Evolutionary conservation across 2,329 filamentous ascomycete species (phyloP), one percentile per base, ranked within the genome.

Genomic region (Hymenoscyphus scutula): DNA sequence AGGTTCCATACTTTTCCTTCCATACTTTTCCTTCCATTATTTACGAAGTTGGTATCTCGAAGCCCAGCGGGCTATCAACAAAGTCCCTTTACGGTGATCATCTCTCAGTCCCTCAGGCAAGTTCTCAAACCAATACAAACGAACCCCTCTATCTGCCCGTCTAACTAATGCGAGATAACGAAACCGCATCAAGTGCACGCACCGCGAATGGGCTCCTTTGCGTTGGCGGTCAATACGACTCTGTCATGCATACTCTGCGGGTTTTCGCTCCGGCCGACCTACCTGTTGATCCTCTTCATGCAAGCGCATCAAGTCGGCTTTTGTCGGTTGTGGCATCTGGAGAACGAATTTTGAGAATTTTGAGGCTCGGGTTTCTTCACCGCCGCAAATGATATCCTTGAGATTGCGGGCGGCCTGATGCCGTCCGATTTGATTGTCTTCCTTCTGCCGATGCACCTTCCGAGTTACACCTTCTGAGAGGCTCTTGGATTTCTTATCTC

Each of bases 81-180:
- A 34, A 34, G 5, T 2, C 30, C 32, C 32, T 37, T 17, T 3
- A 37, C 34, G 17, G 13, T 19, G 7, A 51, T 51, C n/a, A 4
- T 11, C 7, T 5, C 11, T 13, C n/a, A 23, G 25, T 23, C 29
- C 29, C 19, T 34, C 11, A 23, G 32, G 23, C 34, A 56, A 34
- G 54, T 56, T 15, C 11, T 38, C 30, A 56, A 23, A 56, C 23
- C 30, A 38, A 56, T 34, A 45, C 23, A 51, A 51, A 51, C 11
- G 11, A 23, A 51, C 45, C 45, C 45, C 45, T 51, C 45, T 23
- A 51, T 51, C 19, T 25, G 45, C 55, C 55, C 34, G 15, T 37
- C 55, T 37, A 23, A 38, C 37, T 57, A 19, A 57, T 57, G 55
- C 55, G 55, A 34, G 55, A 57, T 57, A 57, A 57, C 55, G 19